Percentiles rank a stretch among this genome's conserved stretches.
These are phyloP conservation scores for Neofusicoccum cordaticola DNA, from an alignment of 2,329 filamentous ascomycete genomes.

Conservation along the genomic window DNA sequence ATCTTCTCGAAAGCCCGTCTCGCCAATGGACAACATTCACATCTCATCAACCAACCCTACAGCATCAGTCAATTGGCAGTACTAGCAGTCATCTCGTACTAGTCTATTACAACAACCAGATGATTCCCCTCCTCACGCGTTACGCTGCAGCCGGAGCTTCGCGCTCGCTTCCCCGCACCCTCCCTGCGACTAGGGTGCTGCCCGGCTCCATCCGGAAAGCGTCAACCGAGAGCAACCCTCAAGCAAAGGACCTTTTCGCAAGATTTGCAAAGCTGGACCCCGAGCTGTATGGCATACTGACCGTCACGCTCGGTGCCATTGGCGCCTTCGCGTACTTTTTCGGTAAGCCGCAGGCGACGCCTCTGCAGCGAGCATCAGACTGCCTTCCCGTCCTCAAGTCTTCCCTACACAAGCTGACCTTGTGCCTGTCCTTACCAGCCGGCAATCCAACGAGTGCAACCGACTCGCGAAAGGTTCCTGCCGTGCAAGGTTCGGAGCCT, in stretches of 20 bases:
- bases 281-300: background rate
- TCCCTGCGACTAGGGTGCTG: background rate
- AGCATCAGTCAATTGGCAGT: no score
- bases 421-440: background rate
- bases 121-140: background rate
- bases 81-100: background rate
- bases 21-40: background rate
- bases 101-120: background rate
- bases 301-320: background rate
- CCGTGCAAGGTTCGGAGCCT: slow-evolving; percentile 66
- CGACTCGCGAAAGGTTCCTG: background rate
- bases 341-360: background rate
- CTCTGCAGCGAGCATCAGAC: no score
- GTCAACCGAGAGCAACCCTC: background rate
- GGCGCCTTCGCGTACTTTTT: background rate
- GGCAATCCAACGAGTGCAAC: background rate
- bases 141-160: background rate
- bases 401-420: background rate
- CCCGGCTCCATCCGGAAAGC: background rate
- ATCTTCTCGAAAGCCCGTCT: background rate
- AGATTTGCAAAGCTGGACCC: slow-evolving; percentile 2
- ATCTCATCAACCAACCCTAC: background rate
- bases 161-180: background rate
- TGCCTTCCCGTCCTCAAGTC: background rate
- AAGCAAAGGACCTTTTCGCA: background rate